phyloP scores from a whole-genome alignment of 441 rosid genomes.

The Brassica hybrid region DNA sequence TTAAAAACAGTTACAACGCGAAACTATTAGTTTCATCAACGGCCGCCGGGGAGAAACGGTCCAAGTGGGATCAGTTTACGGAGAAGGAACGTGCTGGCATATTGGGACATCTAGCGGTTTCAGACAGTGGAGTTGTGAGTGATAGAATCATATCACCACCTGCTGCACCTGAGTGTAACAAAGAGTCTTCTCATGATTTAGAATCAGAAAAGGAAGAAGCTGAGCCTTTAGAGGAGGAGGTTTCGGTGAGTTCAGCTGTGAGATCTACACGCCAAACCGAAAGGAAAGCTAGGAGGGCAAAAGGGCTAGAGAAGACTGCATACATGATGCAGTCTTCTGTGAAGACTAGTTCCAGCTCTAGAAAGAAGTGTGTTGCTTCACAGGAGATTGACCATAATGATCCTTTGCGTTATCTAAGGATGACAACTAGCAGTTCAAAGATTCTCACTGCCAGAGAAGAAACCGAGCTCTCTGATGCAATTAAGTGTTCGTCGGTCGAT shows the following conservation, averaged over 20 bases:
- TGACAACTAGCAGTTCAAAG: constrained; percentile 65
- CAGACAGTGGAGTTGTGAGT: constrained; percentile 47
- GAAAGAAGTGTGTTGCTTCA: constrained; percentile 63
- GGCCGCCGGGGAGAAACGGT: constrained; percentile 42
- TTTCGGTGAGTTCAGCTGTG: constrained; percentile 64
- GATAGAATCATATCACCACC: constrained; percentile 38
- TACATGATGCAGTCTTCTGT: constrained; percentile 52
- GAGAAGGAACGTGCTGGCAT: constrained; percentile 65
- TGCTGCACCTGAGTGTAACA: constrained; percentile 34
- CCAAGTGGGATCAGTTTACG: constrained; percentile 58
- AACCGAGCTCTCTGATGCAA: constrained; percentile 54
- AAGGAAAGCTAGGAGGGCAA: constrained; percentile 75
- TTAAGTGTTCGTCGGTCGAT: too few relatives aligned
- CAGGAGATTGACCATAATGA: constrained; percentile 74
- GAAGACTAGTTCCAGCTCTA: constrained; percentile 57
- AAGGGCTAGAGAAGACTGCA: constrained; percentile 72
- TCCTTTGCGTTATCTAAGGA: constrained; percentile 79
- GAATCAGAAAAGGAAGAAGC: constrained; percentile 70
- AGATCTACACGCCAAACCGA: constrained; percentile 79
- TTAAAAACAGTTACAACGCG: constrained; percentile 48
- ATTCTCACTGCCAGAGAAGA: constrained; percentile 89
- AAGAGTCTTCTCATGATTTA: constrained; percentile 51
- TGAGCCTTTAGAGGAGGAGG: constrained; percentile 57
- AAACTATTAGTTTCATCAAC: constrained; percentile 38
- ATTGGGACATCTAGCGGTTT: constrained; percentile 52